Evolutionary conservation across 768 basidiomycete species (phyloP), one percentile per base, ranked within the genome.

Genomic region (Agrocybe chaxingu): DNA sequence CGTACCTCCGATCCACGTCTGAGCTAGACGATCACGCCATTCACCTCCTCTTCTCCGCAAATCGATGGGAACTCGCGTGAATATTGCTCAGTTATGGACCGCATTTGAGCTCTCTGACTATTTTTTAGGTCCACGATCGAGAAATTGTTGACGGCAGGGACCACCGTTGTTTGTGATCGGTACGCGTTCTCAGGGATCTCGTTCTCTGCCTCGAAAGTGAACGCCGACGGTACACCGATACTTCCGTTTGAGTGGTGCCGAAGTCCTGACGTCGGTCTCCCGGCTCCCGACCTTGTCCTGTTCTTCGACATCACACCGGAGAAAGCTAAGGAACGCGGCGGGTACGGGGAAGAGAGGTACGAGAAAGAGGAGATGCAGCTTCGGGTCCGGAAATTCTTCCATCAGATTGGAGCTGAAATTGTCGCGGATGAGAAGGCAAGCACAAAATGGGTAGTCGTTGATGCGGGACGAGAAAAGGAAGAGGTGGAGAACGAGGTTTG

Each of bases 121-220:
- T 16, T 16, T 7, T 3, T 24, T 46, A 87, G 89, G 19, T 66
- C 83, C 2, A 73, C 73, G 0, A 92, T 98, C 45, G 72, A 81
- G 50, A 60, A 68, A 4, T 70, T 80, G 18, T 74, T 97, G 2
- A 66, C 66, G 0, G 61, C 72, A 0, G 92, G 93, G 0, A 87
- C 82, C 3, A 79, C 81, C 0, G 73, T 99, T 62, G 69, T 99
- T 40, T 92, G 90, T 61, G 96, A 98, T 65, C 80, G 97, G 38
- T 99, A 98, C 65, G 91, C 94, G 1, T 98, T 98, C 69, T 98
- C 95, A 2, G 96, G 96, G 0, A 86, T 94, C 56, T 94, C 92
- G 1, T 98, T 98, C 66, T 87, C 86, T 10, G 77, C 79, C 1
- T 74, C 84, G 12, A 86, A 87, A 57, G 74, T 63, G 9, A 41